These are phyloP conservation scores for Vaccinium corymbosum DNA, from an alignment of 148 eudicot species.

Conservation along the genomic window DNA sequence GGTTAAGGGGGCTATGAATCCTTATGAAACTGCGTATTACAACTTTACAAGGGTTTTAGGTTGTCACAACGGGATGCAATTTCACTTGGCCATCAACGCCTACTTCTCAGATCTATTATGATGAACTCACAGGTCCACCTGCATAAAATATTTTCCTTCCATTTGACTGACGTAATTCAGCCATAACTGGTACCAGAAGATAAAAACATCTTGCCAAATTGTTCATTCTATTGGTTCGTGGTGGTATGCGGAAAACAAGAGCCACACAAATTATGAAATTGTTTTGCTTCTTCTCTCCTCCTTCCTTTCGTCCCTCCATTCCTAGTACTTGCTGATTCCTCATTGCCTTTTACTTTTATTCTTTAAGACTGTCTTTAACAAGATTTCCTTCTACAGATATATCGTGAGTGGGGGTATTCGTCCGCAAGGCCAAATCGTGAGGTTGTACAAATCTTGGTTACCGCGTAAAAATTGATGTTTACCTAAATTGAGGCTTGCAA, in stretches of 20 bases:
- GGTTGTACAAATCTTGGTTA: neutral
- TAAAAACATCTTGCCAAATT: neutral
- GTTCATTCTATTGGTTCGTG: neutral
- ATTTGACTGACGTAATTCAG: neutral
- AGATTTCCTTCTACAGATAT: neutral
- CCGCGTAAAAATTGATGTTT: neutral
- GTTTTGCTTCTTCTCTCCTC: neutral
- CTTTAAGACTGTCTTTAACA: neutral
- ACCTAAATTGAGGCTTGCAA: neutral
- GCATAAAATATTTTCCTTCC: neutral
- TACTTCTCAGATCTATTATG: neutral
- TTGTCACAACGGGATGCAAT: too few relatives aligned
- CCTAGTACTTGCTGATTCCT: neutral
- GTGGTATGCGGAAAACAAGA: neutral
- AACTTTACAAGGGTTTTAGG: neutral
- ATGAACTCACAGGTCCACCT: neutral
- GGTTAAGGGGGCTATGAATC: neutral
- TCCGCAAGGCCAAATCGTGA: neutral
- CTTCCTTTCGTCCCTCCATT: neutral
- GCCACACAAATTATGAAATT: neutral
- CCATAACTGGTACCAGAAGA: neutral
- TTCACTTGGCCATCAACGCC: neutral
- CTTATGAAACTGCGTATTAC: neutral
- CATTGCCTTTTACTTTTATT: neutral
- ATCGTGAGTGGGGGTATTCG: neutral